Evolutionary conservation across 352 stramenopile genomes (phyloP).

Genomic region (Pythium coloratum): DNA sequence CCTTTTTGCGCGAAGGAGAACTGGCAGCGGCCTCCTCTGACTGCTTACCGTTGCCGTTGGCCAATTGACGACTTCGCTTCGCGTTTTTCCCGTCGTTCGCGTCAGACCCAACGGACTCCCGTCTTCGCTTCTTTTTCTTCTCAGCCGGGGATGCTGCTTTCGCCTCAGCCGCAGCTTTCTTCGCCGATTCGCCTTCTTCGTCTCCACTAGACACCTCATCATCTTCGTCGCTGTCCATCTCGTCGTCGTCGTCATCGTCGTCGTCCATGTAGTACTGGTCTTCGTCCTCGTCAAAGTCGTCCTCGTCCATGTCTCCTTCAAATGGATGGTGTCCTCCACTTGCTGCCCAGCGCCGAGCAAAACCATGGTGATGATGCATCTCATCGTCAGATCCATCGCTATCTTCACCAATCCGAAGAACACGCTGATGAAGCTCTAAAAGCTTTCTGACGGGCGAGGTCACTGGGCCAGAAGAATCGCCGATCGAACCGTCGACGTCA

Average conservation of each 20-base stretch:
- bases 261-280: slow-evolving; percentile 55
- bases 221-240: slow-evolving; percentile 36
- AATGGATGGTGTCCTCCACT: slow-evolving; percentile 47
- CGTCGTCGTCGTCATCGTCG: slow-evolving; percentile 40
- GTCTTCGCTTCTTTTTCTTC: slow-evolving; percentile 32
- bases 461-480: not conserved
- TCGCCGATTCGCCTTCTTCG: slow-evolving; percentile 8
- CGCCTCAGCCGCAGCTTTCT: not conserved
- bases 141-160: not conserved
- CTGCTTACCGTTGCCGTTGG: not conserved
- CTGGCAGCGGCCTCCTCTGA: not conserved
- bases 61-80: slow-evolving; percentile 1
- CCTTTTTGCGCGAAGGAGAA: not conserved
- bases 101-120: slow-evolving; percentile 38
- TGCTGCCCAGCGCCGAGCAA: slow-evolving; percentile 2
- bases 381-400: slow-evolving; percentile 58
- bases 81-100: slow-evolving; percentile 16
- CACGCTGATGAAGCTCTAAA: slow-evolving; percentile 47
- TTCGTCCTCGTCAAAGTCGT: slow-evolving; percentile 58
- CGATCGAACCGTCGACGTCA: slow-evolving; percentile 10
- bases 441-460: slow-evolving; percentile 55
- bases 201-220: slow-evolving; percentile 8
- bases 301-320: slow-evolving; percentile 45
- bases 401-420: slow-evolving; percentile 33
- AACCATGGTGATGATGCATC: not conserved